Conservation (phyloP, 1,284 basidiomycete species). For the Ganoderma meredithae region DNA sequence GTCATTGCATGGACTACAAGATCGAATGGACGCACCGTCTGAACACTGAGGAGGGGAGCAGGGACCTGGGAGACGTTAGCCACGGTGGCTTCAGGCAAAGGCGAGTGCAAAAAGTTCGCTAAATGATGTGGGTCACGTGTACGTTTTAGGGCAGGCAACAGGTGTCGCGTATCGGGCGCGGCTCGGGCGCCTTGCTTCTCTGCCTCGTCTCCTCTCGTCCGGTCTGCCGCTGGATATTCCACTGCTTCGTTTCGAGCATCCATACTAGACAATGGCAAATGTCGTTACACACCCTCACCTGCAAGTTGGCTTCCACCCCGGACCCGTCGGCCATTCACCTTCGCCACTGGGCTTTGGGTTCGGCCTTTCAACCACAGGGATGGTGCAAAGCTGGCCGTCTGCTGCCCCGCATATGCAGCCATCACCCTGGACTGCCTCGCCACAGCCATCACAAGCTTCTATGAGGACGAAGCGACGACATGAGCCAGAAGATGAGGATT, state of each 20-base stretch:
- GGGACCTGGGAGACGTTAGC: background rate
- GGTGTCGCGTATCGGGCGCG: constrained; percentile 25
- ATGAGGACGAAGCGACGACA: constrained; percentile 65
- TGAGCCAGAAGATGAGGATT: constrained; percentile 61
- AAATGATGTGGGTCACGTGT: constrained; percentile 39
- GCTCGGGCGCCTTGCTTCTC: constrained; percentile 40
- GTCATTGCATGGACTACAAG: constrained; percentile 51
- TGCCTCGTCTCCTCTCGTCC: constrained; percentile 41
- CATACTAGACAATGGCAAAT: constrained; percentile 66
- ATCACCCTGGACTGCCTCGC: constrained; percentile 32
- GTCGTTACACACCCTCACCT: constrained; percentile 61
- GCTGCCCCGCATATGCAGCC: constrained; percentile 35
- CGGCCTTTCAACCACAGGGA: constrained; percentile 56
- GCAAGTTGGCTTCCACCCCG: constrained; percentile 68
- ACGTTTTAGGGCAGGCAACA: constrained; percentile 50
- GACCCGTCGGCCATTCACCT: constrained; percentile 66
- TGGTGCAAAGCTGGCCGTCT: constrained; percentile 46
- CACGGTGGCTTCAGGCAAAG: background rate
- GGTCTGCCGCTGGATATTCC: constrained; percentile 21
- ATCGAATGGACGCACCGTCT: constrained; percentile 21
- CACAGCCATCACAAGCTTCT: constrained; percentile 40
- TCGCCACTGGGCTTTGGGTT: constrained; percentile 78
- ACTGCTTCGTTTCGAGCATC: constrained; percentile 33
- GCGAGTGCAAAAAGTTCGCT: constrained; percentile 31
- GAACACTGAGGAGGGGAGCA: constrained; percentile 5